Base-by-base conservation (phyloP, 2,329 filamentous ascomycete species). In the Fonsecaea monophora region DNA sequence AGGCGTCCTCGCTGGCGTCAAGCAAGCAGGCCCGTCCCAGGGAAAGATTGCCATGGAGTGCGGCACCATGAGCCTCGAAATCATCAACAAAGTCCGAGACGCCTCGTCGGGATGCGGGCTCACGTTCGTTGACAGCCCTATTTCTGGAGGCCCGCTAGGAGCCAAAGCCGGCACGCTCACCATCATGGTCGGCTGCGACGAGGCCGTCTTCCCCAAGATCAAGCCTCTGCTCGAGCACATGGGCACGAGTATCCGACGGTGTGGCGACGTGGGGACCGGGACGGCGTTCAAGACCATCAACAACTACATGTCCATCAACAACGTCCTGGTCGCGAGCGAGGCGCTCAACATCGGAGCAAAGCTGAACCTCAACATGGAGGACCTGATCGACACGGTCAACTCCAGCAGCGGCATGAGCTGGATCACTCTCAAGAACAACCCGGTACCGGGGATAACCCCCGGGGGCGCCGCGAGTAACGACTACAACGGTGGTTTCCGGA, bases 381-480 rank as follows among this genome's bases (percentile, higher is more conserved):
- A 69, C n/a, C 67, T 74, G 12, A 69, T 67, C 15, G 69, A 73
- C 53, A 63, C 73, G 37, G 62, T 74, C 48, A 72, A 71, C 45
- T 59, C 65, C 9, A 62, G 63, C 57, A 59, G 61, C 18, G 71
- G 72, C 0, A 67, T 70, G 53, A 71, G 72, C 56, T 74, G 70
- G 70, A 70, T 73, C 35, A 72, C 67, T n/a, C 61, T 66, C 48
- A 67, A 74, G 61, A 71, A 67, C 59, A 74, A 74, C 61, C 74
- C 74, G 2, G 73, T 75, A 8, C 73, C 73, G 0, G 78, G 77
- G 2, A 48, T 67, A 12, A 60, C 45, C 5, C 73, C 78, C 0
- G 76, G 77, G 63, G 76, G 76, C 7, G 77, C 78, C 10, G 77
- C 76, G 34, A 77, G 74, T 7, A 72, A 76, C n/a, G 75, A 71